Conservation (phyloP, 1,284 basidiomycete genomes). For the Cryptococcus sp. region DNA sequence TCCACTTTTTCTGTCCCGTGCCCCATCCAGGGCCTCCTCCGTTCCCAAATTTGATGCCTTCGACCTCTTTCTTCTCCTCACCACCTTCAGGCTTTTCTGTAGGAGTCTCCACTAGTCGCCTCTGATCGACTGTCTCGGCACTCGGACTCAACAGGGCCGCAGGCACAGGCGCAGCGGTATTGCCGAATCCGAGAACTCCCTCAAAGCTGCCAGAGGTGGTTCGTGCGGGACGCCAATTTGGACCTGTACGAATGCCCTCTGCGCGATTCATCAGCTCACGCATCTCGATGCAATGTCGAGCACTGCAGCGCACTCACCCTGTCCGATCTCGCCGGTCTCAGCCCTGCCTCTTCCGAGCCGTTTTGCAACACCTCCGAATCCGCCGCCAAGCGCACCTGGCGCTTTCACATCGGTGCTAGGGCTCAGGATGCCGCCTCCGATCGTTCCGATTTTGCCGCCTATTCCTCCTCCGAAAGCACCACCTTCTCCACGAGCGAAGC, state of each 20-base stretch:
- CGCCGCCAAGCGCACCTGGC: slow-evolving; percentile 45
- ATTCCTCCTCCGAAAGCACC: slow-evolving; percentile 38
- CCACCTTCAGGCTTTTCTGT: slow-evolving; percentile 10
- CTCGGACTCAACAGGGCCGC: slow-evolving; percentile 11
- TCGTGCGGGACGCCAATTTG: slow-evolving; percentile 45
- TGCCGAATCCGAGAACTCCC: slow-evolving; percentile 51
- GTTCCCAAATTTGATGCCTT: slow-evolving; percentile 25
- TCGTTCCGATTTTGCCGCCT: slow-evolving; percentile 40
- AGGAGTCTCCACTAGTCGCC: not conserved
- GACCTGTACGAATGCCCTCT: slow-evolving; percentile 27
- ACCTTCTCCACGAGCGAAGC: slow-evolving; percentile 22
- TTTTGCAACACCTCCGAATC: slow-evolving; percentile 47
- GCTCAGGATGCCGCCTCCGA: slow-evolving; percentile 28
- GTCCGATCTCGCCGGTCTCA: slow-evolving; percentile 23
- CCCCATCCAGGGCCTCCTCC: slow-evolving; percentile 48
- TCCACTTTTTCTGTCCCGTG: slow-evolving; percentile 49
- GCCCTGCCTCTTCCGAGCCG: slow-evolving; percentile 22
- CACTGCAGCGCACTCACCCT: slow-evolving; percentile 21
- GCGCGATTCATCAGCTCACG: slow-evolving; percentile 3
- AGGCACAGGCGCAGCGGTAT: slow-evolving; percentile 17
- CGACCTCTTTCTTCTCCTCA: slow-evolving; percentile 26
- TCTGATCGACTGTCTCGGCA: slow-evolving; percentile 5
- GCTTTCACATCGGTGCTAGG: slow-evolving; percentile 27
- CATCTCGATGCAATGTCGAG: not conserved
- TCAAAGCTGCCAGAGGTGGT: slow-evolving; percentile 50